phyloP scores from a whole-genome alignment of 2,329 filamentous ascomycete species.

The Penicillium sp. region DNA sequence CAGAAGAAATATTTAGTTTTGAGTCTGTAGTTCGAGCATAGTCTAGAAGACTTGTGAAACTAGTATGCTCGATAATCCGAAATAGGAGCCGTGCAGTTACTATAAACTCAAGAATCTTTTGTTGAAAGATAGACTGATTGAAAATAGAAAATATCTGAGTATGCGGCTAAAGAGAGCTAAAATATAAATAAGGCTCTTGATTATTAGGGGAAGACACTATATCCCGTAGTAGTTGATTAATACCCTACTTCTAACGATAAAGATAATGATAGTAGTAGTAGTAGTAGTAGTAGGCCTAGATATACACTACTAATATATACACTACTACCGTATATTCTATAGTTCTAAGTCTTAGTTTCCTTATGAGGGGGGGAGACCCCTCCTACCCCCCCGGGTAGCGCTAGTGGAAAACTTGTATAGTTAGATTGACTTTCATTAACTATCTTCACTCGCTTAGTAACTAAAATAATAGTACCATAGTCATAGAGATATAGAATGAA shows the following conservation, averaged over 20 bases:
- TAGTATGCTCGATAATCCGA: slow-evolving; percentile 1
- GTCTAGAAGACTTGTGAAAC: not conserved
- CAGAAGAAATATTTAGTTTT: not conserved
- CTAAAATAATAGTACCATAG: too few relatives aligned
- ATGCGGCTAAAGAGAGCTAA: not conserved
- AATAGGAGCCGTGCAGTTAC: not conserved
- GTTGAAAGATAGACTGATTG: not conserved
- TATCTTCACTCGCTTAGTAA: too few relatives aligned
- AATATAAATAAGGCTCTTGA: not conserved
- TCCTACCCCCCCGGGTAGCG: too few relatives aligned
- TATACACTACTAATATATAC: too few relatives aligned
- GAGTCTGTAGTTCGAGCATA: not conserved
- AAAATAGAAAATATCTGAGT: not conserved
- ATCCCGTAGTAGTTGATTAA: not conserved
- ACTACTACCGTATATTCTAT: too few relatives aligned
- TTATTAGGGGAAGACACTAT: not conserved
- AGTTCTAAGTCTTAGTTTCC: too few relatives aligned
- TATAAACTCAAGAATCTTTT: slow-evolving; percentile 3
- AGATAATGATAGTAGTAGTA: too few relatives aligned
- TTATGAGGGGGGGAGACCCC: too few relatives aligned
- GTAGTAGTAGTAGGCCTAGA: too few relatives aligned
- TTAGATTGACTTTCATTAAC: too few relatives aligned
- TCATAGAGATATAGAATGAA: too few relatives aligned
- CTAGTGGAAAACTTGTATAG: too few relatives aligned
- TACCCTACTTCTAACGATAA: not conserved